phyloP scores from a whole-genome alignment of 495 filamentous ascomycete species.

The Podospora sp. region DNA sequence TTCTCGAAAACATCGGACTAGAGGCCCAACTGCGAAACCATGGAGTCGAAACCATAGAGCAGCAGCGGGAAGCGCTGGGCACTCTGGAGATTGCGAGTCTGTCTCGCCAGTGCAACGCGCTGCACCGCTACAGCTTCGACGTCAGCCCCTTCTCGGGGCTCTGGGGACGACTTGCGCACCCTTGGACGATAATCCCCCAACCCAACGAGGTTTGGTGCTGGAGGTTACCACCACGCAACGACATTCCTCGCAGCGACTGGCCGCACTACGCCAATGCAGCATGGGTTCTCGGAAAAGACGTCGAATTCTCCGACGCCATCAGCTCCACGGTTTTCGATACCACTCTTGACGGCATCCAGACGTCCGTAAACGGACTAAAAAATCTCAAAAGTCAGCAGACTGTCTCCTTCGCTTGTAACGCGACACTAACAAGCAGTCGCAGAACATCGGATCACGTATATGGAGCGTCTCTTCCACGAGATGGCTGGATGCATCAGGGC shows the following conservation, averaged over 20 bases:
- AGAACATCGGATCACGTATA: not conserved
- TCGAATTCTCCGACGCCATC: not conserved
- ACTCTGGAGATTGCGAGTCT: not conserved
- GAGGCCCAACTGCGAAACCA: not conserved
- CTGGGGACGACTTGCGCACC: not conserved
- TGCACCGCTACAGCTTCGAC: not conserved
- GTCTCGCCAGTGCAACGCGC: constrained; percentile 3
- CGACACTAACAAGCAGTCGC: not conserved
- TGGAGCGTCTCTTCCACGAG: not conserved
- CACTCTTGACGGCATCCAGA: not conserved
- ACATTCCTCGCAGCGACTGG: not conserved
- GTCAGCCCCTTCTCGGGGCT: not conserved
- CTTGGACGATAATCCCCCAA: not conserved
- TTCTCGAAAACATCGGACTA: not conserved
- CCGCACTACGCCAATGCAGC: constrained; percentile 1
- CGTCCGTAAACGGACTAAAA: not conserved
- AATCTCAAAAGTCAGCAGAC: not conserved
- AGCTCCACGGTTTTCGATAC: not conserved
- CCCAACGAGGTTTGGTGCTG: not conserved
- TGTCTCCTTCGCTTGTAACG: not conserved
- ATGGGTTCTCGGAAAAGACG: constrained; percentile 4
- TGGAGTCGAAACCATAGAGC: no score
- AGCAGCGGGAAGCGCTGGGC: not conserved
- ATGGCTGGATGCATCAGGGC: not conserved
- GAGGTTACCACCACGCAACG: not conserved